Conservation (phyloP, 345 rosid genomes). For the Eucalyptus sideroxylon region DNA sequence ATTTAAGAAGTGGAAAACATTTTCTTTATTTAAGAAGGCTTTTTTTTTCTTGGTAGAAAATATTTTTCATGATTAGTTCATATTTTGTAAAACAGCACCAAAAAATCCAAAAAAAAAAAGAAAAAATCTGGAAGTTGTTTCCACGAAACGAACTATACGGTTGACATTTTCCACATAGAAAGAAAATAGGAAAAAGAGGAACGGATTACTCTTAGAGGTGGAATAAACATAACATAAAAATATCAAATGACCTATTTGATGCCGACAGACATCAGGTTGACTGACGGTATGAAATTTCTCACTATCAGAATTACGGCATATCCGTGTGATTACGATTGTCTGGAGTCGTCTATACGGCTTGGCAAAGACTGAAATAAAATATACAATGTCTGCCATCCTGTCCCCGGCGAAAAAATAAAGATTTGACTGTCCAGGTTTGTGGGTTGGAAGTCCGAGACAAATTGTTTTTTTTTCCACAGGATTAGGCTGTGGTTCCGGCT, state of each 20-base stretch:
- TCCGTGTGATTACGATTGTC: neutral
- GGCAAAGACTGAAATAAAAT: neutral
- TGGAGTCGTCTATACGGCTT: neutral
- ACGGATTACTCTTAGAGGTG: neutral
- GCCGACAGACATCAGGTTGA: neutral
- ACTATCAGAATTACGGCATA: neutral
- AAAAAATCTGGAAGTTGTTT: no score
- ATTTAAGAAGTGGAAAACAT: no score
- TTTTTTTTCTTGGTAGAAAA: no score
- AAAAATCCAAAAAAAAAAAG: no score
- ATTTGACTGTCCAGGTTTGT: neutral
- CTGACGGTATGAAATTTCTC: neutral
- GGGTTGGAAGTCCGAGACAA: neutral
- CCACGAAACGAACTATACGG: neutral
- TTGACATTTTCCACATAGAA: neutral
- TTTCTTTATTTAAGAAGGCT: no score
- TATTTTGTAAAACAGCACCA: no score
- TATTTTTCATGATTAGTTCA: no score
- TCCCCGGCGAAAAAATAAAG: neutral
- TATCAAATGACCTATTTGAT: neutral
- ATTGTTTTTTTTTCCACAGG: neutral
- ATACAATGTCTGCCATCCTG: neutral
- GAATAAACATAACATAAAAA: neutral
- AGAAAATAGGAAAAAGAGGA: neutral
- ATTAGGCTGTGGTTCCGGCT: neutral